These are phyloP conservation scores for Paspalum vaginatum DNA, from an alignment of 176 grass and related monocot species.

Conservation along the genomic window DNA sequence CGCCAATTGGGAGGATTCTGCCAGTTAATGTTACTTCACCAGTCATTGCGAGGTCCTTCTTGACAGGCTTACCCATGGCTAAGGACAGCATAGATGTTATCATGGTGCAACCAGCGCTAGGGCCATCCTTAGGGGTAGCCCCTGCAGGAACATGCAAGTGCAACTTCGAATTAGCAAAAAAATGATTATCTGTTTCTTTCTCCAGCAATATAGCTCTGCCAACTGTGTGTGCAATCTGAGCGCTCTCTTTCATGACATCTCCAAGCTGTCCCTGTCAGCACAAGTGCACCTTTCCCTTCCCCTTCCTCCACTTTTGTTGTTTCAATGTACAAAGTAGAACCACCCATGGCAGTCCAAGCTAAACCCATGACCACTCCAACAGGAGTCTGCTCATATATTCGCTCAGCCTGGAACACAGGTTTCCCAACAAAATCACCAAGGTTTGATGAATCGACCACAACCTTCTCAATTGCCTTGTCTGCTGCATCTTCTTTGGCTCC, in stretches of 20 bases:
- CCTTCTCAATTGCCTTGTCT: constrained; percentile 60
- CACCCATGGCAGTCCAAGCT: constrained; percentile 94
- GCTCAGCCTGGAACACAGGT: constrained; percentile 94
- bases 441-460: constrained; percentile 70
- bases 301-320: constrained; percentile 78
- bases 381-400: constrained; percentile 90
- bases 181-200: constrained; percentile 67
- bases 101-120: constrained; percentile 94
- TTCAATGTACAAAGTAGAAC: constrained; percentile 88
- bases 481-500: constrained; percentile 36
- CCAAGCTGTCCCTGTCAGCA: constrained; percentile 94
- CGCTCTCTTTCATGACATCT: constrained; percentile 98
- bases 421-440: constrained; percentile 92
- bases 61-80: constrained; percentile 80
- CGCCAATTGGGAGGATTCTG: constrained; percentile 91
- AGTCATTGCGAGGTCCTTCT: constrained; percentile 90
- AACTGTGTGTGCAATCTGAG: constrained; percentile 90
- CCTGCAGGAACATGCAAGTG: constrained; percentile 94
- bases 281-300: constrained; percentile 85
- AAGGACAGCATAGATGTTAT: constrained; percentile 94
- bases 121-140: constrained; percentile 93
- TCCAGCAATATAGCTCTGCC: constrained; percentile 77
- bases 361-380: constrained; percentile 97
- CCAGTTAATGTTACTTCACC: constrained; percentile 94
- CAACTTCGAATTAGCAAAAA: constrained; percentile 80